Conservation (phyloP, 2,329 filamentous ascomycete species). For the Aspergillus aculeatinus region DNA sequence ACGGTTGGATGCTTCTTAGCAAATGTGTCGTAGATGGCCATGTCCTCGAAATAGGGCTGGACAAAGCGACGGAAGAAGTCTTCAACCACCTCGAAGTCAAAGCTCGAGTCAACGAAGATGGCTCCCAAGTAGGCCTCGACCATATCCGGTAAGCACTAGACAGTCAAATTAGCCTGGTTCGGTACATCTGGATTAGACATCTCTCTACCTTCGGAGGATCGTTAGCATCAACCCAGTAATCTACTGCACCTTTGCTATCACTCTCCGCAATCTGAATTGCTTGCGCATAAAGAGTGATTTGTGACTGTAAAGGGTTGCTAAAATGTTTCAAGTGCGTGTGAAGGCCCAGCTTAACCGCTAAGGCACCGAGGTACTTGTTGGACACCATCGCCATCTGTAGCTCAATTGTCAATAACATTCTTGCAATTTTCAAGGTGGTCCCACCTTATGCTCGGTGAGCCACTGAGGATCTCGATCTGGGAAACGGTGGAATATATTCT, state of each 20-base stretch:
- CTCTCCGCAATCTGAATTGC: constrained; percentile 35
- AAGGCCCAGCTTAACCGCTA: constrained; percentile 76
- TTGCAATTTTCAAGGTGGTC: background rate
- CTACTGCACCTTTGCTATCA: constrained; percentile 34
- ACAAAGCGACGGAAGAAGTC: constrained; percentile 75
- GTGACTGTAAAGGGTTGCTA: constrained; percentile 38
- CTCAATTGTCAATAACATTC: constrained; percentile 11
- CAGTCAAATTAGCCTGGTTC: background rate
- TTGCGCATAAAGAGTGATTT: constrained; percentile 52
- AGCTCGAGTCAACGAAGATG: constrained; percentile 84
- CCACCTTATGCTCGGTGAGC: constrained; percentile 88
- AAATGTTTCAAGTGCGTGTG: constrained; percentile 66
- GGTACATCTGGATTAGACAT: background rate
- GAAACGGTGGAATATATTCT: constrained; percentile 74
- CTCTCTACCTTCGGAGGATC: constrained; percentile 44
- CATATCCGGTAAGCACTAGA: constrained; percentile 71
- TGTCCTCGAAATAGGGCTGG: constrained; percentile 77
- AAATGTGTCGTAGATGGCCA: constrained; percentile 82
- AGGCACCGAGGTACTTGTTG: constrained; percentile 85
- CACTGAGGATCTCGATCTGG: constrained; percentile 86
- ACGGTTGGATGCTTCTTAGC: constrained; percentile 79
- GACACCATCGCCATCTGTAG: constrained; percentile 88
- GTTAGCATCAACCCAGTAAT: constrained; percentile 44
- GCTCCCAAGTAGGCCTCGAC: constrained; percentile 88
- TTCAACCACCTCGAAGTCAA: constrained; percentile 71